Evolutionary conservation across 2,329 filamentous ascomycete genomes (phyloP).

Genomic region (Colletotrichum sp.): DNA sequence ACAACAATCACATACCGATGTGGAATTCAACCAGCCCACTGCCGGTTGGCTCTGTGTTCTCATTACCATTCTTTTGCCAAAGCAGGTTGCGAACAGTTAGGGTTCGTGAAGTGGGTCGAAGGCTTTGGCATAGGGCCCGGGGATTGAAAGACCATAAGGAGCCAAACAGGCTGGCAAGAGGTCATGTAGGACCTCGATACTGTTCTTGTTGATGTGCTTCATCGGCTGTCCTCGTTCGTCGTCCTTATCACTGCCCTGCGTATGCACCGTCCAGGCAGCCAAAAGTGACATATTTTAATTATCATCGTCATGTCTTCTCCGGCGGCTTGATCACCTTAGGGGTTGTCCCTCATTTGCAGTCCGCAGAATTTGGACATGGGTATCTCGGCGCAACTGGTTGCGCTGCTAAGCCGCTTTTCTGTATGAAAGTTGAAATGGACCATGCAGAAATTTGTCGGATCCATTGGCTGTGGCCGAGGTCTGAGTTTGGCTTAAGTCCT

Average conservation of each 20-base stretch:
- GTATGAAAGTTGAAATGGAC: neutral
- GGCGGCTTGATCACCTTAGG: neutral
- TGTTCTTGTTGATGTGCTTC: neutral
- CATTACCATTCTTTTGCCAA: neutral
- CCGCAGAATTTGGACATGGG: neutral
- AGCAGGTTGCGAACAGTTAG: neutral
- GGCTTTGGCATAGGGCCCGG: neutral
- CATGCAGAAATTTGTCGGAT: neutral
- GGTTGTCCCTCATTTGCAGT: neutral
- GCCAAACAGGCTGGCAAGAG: neutral
- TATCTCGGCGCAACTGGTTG: neutral
- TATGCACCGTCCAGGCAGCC: neutral
- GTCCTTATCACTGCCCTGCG: neutral
- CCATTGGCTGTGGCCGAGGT: neutral
- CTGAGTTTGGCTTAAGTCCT: neutral
- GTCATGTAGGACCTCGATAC: neutral
- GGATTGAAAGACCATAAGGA: neutral
- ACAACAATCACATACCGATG: neutral
- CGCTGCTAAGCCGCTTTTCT: neutral
- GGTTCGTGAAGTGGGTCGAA: neutral
- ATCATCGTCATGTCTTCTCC: neutral
- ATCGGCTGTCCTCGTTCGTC: neutral
- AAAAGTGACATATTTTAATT: fast-evolving
- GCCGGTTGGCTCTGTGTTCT: neutral
- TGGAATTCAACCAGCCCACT: neutral